These are phyloP conservation scores for Vigna angularis DNA, from an alignment of 306 rosid species.

Conservation along the genomic window DNA sequence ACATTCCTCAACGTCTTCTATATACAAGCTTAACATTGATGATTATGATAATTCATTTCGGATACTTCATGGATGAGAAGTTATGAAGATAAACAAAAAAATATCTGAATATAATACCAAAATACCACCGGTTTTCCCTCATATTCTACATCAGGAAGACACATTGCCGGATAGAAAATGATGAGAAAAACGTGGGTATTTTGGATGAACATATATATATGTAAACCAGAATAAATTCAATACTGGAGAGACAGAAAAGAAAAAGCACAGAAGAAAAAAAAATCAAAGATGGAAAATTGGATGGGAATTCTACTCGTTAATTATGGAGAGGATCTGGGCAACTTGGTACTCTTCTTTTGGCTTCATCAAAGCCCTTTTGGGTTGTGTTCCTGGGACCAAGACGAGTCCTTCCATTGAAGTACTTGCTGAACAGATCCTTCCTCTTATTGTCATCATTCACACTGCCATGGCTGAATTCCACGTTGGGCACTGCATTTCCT, in stretches of 20 bases:
- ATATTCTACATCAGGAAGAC: constrained; percentile 35
- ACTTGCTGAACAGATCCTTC: constrained; percentile 62
- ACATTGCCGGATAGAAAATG: constrained; percentile 23
- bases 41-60: constrained; percentile 44
- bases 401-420: constrained; percentile 55
- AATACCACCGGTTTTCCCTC: constrained; percentile 91
- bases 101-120: constrained; percentile 54
- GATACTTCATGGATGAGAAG: constrained; percentile 41
- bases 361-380: constrained; percentile 57
- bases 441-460: constrained; percentile 25
- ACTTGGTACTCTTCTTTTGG: constrained; percentile 84
- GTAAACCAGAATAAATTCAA: constrained; percentile 40
- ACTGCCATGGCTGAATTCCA: constrained; percentile 33
- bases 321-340: constrained; percentile 99
- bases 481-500: constrained; percentile 37
- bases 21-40: constrained; percentile 46
- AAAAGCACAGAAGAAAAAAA: neutral
- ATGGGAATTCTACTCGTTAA: constrained; percentile 55
- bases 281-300: constrained; percentile 23
- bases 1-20: constrained; percentile 41
- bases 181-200: constrained; percentile 88
- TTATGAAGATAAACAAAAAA: neutral
- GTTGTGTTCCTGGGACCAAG: constrained; percentile 43
- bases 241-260: neutral
- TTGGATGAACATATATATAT: constrained; percentile 50